Percentiles rank a stretch among this genome's conserved stretches.
phyloP scores from a whole-genome alignment of 2,329 filamentous ascomycete species.

The Colletotrichum spaethianum region DNA sequence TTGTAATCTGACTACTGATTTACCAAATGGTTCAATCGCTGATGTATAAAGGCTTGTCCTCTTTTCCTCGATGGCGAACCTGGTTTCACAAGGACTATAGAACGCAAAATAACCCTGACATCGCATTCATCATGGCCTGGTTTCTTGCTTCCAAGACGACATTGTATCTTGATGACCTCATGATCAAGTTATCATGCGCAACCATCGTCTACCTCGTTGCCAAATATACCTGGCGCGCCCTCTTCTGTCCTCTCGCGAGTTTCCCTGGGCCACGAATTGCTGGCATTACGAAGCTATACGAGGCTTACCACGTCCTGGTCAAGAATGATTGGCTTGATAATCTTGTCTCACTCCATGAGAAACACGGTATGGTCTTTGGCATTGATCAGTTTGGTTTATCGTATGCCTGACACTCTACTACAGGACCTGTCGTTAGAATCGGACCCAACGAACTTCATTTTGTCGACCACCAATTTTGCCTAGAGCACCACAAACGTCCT shows the following conservation, averaged over 20 bases:
- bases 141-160: background rate
- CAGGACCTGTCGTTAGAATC: slow-evolving; percentile 40
- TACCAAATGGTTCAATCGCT: background rate
- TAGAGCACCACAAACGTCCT: slow-evolving; percentile 39
- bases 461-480: slow-evolving; percentile 36
- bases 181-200: background rate
- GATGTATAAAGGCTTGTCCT: background rate
- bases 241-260: slow-evolving; percentile 27
- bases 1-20: background rate
- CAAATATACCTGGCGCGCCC: slow-evolving; percentile 23
- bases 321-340: slow-evolving; percentile 41
- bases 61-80: background rate
- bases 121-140: slow-evolving; percentile 14
- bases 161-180: background rate
- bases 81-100: background rate
- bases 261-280: slow-evolving; percentile 36
- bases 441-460: slow-evolving; percentile 43
- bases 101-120: background rate
- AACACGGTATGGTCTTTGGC: slow-evolving; percentile 23
- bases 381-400: no score
- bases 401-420: background rate
- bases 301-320: slow-evolving; percentile 41
- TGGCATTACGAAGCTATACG: slow-evolving; percentile 37
- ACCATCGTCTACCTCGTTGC: background rate
- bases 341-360: slow-evolving; percentile 31